Base-by-base conservation (phyloP, 192 early-diverging fungal species). In the Coemansia umbellata region DNA sequence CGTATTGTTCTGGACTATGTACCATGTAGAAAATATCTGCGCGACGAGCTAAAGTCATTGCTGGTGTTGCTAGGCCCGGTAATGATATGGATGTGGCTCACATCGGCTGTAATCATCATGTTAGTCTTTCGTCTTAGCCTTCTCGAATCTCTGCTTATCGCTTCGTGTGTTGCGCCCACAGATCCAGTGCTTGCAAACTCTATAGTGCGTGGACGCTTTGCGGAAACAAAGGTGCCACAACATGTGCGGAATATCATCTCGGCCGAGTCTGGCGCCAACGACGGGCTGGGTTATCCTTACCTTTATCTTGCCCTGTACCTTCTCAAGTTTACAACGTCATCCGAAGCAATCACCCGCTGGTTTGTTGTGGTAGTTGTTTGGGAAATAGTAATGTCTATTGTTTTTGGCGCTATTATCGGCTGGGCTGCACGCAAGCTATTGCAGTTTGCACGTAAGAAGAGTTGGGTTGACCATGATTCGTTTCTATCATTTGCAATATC, bases 151-250 rank as follows among this genome's bases (percentile, higher is more conserved):
- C 64, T 95, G 58, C 69, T 86, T 41, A 83, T 95, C 24, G 83
- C 87, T 6, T 82, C 91, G 4, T 91, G 89, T 60, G 65, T 87
- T 33, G 86, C 91, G 18, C 91, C 93, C 8, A 95, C 93, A 1
- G 93, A 95, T 67, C 92, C 92, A 1, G 90, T 94, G 49, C 76
- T 95, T 40, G 87, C 91, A 41, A 94, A 92, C 79, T 89, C 90
- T 9, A 90, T 95, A 13, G 85, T 95, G 35, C 87, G 87, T 58
- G 93, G 93, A 21, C 75, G 83, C 8, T 95, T 93, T 74, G 91
- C 93, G 10, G 92, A 93, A 60, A 82, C 84, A 50, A 84, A 91
- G 62, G 88, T 95, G 27, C 85, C 91, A 4, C 63, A 78, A 48
- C 81, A 86, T 41, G 76, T 89, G 21, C 79, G 84, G 24, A 79